A percentile compares a stretch with the other conserved stretches of the same genome.
These are phyloP conservation scores for Incumbomyces delicatus DNA, from an alignment of 2,329 filamentous ascomycete species.

Conservation along the genomic window DNA sequence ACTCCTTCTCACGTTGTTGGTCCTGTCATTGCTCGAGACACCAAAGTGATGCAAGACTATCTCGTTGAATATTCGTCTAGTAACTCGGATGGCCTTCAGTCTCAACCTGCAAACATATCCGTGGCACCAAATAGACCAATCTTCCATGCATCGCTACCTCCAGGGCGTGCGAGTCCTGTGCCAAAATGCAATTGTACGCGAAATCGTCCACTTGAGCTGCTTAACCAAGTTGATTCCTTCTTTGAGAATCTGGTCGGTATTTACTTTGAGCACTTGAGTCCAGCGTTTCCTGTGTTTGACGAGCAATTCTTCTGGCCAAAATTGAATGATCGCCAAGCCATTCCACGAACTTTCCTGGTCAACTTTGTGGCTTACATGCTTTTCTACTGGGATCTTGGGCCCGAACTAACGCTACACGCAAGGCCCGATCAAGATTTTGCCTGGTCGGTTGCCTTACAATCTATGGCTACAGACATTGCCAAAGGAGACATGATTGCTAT, in stretches of 20 bases:
- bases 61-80: slow-evolving; percentile 35
- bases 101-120: slow-evolving; percentile 23
- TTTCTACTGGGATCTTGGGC: slow-evolving; percentile 47
- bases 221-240: slow-evolving; percentile 48
- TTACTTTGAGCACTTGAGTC: slow-evolving; percentile 48
- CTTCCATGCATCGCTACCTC: slow-evolving; percentile 29
- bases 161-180: slow-evolving; percentile 28
- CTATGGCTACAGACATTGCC: slow-evolving; percentile 47
- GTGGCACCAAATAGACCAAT: slow-evolving; percentile 29
- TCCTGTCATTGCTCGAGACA: slow-evolving; percentile 50
- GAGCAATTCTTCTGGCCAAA: slow-evolving; percentile 44
- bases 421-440: slow-evolving; percentile 51
- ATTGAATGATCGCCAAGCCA: slow-evolving; percentile 39
- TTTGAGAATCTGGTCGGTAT: slow-evolving; percentile 41
- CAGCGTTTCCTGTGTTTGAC: slow-evolving; percentile 54
- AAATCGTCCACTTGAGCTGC: slow-evolving; percentile 46
- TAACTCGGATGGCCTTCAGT: slow-evolving; percentile 17
- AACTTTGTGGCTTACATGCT: slow-evolving; percentile 50
- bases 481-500: slow-evolving; percentile 51
- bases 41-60: slow-evolving; percentile 51
- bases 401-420: slow-evolving; percentile 35
- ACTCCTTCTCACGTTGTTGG: slow-evolving; percentile 44
- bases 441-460: slow-evolving; percentile 53
- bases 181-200: slow-evolving; percentile 36
- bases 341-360: slow-evolving; percentile 47